Evolutionary conservation across 2,329 filamentous ascomycete genomes (phyloP), one percentile per base, ranked within the genome.

Genomic region (Chrysosporium keratinophilum): DNA sequence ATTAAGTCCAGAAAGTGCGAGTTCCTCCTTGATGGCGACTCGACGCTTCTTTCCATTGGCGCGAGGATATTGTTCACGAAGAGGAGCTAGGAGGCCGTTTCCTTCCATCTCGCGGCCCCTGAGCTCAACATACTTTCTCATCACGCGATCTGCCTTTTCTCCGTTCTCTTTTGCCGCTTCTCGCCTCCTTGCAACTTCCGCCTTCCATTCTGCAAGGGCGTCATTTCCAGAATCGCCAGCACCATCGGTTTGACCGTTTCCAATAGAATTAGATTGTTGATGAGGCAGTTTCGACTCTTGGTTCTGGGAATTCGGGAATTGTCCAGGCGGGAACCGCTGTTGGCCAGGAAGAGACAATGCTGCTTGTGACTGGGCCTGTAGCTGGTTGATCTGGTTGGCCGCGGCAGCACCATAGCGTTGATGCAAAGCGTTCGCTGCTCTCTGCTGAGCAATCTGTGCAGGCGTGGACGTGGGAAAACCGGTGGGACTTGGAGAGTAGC

Each of bases 181-280:
- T 55, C 73, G 67, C 50, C 73, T 67, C 47, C 69, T 67, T 43
- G 69, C 64, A 54, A 74, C 73, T 60, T 75, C 73, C 5, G 67
- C 65, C 52, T 73, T 71, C 73, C 74, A 76, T 44, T 80, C 75
- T 4, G 79, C 79, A 41, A 80, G 69, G 2, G 78, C 76, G 54
- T 77, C 77, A 20, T 14, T 40, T 37, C 42, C 50, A 12, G 41
- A 39, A 58, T 83, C 84, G 46, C 69, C 75, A 33, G 85, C 73
- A 49, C 90, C 91, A 65, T 97, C 91, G 12, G 84, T 84, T 67
- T 96, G 87, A 20, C 82, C 71, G 46, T 74, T 74, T 47, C 69
- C 67, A 50, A 76, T 61, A 10, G 64, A 61, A 19, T 66, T 64
- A 50, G 67, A 66, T 40, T 71, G 71, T 41, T 68, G 59, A 43